Evolutionary conservation across 805 yeast species (phyloP).

Genomic region (Starmerella vaccinii): DNA sequence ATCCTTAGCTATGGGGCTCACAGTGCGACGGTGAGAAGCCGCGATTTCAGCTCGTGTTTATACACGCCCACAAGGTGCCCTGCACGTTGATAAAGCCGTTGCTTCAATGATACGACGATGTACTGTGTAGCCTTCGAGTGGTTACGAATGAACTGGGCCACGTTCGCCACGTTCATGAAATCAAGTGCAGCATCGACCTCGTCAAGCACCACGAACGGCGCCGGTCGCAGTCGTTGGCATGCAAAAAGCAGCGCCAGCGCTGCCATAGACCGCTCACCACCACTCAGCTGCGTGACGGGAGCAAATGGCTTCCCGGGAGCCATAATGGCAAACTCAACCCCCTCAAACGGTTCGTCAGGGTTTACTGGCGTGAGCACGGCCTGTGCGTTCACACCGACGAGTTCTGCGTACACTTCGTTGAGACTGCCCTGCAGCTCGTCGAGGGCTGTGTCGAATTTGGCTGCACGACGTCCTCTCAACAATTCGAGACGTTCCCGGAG

Average conservation of each 20-base stretch:
- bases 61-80: conserved; percentile 90
- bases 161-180: conserved; percentile 70
- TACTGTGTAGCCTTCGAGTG: conserved; percentile 52
- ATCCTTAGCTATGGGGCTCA: no score
- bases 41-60: conserved; percentile 40
- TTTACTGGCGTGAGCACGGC: conserved; percentile 81
- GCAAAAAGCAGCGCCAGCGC: conserved; percentile 89
- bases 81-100: conserved; percentile 73
- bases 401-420: conserved; percentile 71
- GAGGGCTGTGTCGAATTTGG: conserved; percentile 59
- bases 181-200: conserved; percentile 98
- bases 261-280: conserved; percentile 95
- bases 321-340: conserved; percentile 85
- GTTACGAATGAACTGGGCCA: conserved; percentile 74
- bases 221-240: conserved; percentile 78
- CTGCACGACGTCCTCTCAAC: conserved; percentile 50
- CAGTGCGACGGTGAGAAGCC: conserved; percentile 15
- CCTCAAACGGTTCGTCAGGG: conserved; percentile 84
- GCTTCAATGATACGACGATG: conserved; percentile 85
- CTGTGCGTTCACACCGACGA: conserved; percentile 60
- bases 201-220: conserved; percentile 91
- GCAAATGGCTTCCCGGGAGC: conserved; percentile 91
- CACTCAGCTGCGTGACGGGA: conserved; percentile 85
- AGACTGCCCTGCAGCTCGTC: conserved; percentile 63
- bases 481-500: conserved; percentile 38